Evolutionary conservation across 352 stramenopile genomes (phyloP).

Genomic region (Pythium brachiatum): DNA sequence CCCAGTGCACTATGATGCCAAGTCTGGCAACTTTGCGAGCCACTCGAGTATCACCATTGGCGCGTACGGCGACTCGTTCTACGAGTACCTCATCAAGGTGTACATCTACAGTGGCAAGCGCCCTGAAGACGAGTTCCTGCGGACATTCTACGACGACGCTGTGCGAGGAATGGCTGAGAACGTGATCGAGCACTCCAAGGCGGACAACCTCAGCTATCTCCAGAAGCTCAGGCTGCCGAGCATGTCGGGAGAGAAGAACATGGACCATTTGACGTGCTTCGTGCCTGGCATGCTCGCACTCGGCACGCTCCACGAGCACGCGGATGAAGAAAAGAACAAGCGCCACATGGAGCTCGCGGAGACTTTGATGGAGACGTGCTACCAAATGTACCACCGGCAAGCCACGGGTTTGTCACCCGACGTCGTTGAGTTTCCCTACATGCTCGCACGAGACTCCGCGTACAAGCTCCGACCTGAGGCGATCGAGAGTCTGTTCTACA

Average conservation of each 20-base stretch:
- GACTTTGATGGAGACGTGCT: constrained; percentile 92
- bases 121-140: constrained; percentile 55
- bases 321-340: constrained; percentile 68
- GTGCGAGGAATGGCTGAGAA: constrained; percentile 92
- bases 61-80: constrained; percentile 95
- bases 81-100: constrained; percentile 98
- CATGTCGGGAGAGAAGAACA: constrained; percentile 59
- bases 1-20: constrained; percentile 73
- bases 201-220: constrained; percentile 67
- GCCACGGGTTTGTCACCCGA: constrained; percentile 93
- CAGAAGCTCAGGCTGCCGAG: constrained; percentile 55
- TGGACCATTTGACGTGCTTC: constrained; percentile 98
- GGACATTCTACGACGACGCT: constrained; percentile 92
- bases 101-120: constrained; percentile 94
- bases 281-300: constrained; percentile 92
- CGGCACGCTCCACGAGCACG: constrained; percentile 69
- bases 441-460: constrained; percentile 60
- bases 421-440: constrained; percentile 85
- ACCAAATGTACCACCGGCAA: constrained; percentile 93
- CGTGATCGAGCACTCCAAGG: constrained; percentile 74
- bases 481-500: constrained; percentile 95
- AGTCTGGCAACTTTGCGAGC: constrained; percentile 29
- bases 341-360: constrained; percentile 86
- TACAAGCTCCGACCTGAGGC: constrained; percentile 96
- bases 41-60: constrained; percentile 87